Base-by-base conservation (phyloP, 1,284 basidiomycete species). In the Schizopora paradoxa region DNA sequence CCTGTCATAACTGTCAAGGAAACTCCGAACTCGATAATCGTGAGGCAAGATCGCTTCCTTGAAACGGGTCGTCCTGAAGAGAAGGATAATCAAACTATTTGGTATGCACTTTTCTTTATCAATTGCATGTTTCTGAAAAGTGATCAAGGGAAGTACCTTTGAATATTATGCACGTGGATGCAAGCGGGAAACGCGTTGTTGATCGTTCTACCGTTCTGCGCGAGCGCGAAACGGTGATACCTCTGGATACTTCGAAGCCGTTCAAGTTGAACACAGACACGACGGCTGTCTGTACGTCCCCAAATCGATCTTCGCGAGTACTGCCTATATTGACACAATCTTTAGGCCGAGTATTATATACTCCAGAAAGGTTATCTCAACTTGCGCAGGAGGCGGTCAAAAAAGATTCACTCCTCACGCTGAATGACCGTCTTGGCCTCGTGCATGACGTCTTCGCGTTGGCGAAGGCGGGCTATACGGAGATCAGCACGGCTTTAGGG, bases 31-130 rank as follows among this genome's bases (percentile, higher is more conserved):
- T 82, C 83, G 13, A 82, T 94, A 54, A 70, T 69, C 47, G 72
- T 94, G 40, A 82, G 84, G 33, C 95, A 99, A 67, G 91, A 96
- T 64, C 81, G 95, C 21, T 98, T 97, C 77, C 70, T 98, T 39
- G 86, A 90, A 58, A 90, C 84, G 2, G 93, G 92, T 3, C 78
- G 77, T 53, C 81, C 81, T 11, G 76, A 79, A 51, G 74, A 80
- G 0, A 80, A 91, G 60, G 89, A 98, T 55, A 94, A 98, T 61
- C 74, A 91, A 66, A 96, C 91, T 2, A 73, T 92, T 51, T 98
- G 95, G 94, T 83, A 61, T 43, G 64, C 48, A 53, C 25, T 29
- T 13, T 33, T 47, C 19, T 38, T 21, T 34, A 26, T 16, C n/a
- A n/a, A n/a, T n/a, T n/a, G n/a, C n/a, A n/a, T n/a, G n/a, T n/a